These are phyloP conservation scores for Castanea crenata DNA, from an alignment of 306 rosid species.

Conservation along the genomic window DNA sequence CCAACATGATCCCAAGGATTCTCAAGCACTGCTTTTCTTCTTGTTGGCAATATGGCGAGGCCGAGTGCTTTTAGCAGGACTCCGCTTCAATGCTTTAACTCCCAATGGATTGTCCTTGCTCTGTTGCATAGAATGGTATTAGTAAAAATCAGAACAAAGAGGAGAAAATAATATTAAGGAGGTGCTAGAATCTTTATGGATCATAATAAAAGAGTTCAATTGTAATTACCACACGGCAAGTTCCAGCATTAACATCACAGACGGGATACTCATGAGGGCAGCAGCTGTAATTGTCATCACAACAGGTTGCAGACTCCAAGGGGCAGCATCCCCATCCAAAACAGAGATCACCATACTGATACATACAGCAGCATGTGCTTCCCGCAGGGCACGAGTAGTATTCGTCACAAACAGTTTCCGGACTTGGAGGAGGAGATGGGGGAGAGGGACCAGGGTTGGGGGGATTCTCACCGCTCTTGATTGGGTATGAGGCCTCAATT, in stretches of 20 bases:
- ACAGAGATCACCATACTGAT: conserved; percentile 51
- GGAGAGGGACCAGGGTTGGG: conserved; percentile 79
- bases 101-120: conserved; percentile 52
- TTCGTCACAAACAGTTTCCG: conserved; percentile 57
- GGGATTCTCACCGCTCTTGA: conserved; percentile 71
- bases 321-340: conserved; percentile 98
- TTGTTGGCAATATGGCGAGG: conserved; percentile 19
- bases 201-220: neutral
- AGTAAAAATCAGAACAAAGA: neutral
- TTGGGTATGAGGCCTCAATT: conserved; percentile 74
- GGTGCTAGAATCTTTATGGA: neutral
- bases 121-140: conserved; percentile 37
- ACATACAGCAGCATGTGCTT: conserved; percentile 78
- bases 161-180: neutral
- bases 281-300: conserved; percentile 71
- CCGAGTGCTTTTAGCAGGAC: conserved; percentile 39
- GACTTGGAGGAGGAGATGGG: conserved; percentile 52
- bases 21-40: conserved; percentile 5
- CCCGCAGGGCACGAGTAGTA: conserved; percentile 64
- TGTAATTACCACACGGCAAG: conserved; percentile 62
- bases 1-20: neutral
- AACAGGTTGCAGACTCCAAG: conserved; percentile 76
- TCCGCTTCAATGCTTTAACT: conserved; percentile 47
- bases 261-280: conserved; percentile 82
- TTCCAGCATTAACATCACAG: conserved; percentile 54